phyloP scores from a whole-genome alignment of 352 stramenopile genomes.

The Ophiocytium majus region DNA sequence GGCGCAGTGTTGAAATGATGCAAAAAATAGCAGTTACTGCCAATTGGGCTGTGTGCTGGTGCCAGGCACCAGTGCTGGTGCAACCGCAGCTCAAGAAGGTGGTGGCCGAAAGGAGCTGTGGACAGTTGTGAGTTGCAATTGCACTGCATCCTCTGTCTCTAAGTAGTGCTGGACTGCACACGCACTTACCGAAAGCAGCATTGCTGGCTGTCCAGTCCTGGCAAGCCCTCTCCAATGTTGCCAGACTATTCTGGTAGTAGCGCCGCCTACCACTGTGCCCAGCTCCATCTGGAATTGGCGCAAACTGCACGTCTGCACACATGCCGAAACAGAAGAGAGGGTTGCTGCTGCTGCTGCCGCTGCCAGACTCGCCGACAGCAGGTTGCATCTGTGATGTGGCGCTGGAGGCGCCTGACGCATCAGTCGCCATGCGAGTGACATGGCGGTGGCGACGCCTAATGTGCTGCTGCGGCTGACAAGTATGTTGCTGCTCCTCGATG shows the following conservation, averaged over 20 bases:
- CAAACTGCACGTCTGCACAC: constrained; percentile 21
- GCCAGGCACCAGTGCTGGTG: not conserved
- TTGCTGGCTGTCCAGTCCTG: not conserved
- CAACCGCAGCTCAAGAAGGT: not conserved
- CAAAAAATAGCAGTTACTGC: too few relatives aligned
- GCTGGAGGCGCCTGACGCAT: too few relatives aligned
- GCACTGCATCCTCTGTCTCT: too few relatives aligned
- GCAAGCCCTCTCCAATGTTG: not conserved
- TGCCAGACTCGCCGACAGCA: too few relatives aligned
- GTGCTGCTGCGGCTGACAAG: too few relatives aligned
- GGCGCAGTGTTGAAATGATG: not conserved
- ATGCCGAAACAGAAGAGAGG: not conserved
- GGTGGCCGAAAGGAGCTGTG: too few relatives aligned
- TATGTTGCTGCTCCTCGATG: too few relatives aligned
- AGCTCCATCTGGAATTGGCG: not conserved
- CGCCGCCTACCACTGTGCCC: constrained; percentile 7
- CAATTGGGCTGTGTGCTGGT: not conserved
- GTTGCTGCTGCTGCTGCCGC: not conserved
- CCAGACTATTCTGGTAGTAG: constrained; percentile 23
- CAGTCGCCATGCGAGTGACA: too few relatives aligned
- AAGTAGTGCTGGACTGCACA: not conserved
- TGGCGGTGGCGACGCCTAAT: too few relatives aligned
- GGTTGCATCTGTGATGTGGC: too few relatives aligned
- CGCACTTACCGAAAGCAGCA: constrained; percentile 3
- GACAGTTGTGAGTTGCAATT: too few relatives aligned